Evolutionary conservation across 805 yeast species (phyloP), one percentile per base, ranked within the genome.

Genomic region (Saturnispora sanitii): DNA sequence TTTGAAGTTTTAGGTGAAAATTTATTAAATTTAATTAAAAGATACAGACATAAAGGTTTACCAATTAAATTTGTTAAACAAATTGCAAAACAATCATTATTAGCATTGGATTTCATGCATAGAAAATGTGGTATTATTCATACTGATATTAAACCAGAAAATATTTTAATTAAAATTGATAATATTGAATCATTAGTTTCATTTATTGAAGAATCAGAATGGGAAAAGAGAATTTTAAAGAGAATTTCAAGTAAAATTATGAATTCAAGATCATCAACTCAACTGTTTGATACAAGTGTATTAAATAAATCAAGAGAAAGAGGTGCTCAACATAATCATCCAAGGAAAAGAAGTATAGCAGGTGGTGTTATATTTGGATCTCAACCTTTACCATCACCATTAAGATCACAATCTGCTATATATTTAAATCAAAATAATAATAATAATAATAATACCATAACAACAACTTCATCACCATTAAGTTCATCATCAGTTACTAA

Each of bases 1-100:
- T 92, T 92, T 59, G 98, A 92, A 62, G 95, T 92, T 0, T 66
- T 92, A 46, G 99, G 99, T 17, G 99, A 92, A 60, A 90, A 87
- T 56, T 60, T 92, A 49, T 65, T 92, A 39, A 88, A 95, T 17
- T 67, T 92, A 49, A 86, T 90, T 44, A 73, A 84, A 48, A 70
- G 88, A 42, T 88, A 75, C 50, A 72, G 73, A 37, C 65, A 62
- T 44, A 58, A 55, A 39, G 67, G 67, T 2, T 59, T 77, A 20
- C 83, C 82, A 1, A 52, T 76, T 3, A 62, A 62, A 37, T 61
- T 73, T 44, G 79, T 74, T 3, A 74, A 76, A 54, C 77, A 69
- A 49, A 75, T 78, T 18, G 67, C 78, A 4, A 73, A 68, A 43
- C 83, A 78, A 55, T 56, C 77, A 33, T 58, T 77, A 30, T 45